Conservation (phyloP, 148 eudicot genomes). For the Cornus kousa region DNA sequence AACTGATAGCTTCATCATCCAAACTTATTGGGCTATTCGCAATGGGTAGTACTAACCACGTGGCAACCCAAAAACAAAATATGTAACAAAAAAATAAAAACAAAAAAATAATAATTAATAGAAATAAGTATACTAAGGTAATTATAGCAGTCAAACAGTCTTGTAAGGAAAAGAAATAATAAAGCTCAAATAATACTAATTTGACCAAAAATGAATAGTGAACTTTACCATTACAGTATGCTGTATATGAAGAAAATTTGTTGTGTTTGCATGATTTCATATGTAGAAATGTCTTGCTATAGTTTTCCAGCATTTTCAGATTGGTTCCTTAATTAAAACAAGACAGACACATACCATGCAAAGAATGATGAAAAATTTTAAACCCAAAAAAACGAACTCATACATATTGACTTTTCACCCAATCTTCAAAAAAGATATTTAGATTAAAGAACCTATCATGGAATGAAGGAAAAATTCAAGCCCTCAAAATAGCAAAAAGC, state of each 20-base stretch:
- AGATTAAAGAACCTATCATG: background rate
- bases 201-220: background rate
- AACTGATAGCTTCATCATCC: background rate
- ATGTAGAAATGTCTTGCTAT: background rate
- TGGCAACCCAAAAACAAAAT: background rate
- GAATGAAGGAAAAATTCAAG: background rate
- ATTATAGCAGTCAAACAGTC: background rate
- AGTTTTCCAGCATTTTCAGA: background rate
- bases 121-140: background rate
- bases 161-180: background rate
- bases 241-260: background rate
- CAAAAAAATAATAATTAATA: background rate
- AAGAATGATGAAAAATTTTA: background rate
- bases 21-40: too few relatives aligned
- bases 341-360: background rate
- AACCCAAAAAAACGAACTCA: conserved; percentile 27
- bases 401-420: background rate
- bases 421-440: background rate
- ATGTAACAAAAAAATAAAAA: background rate
- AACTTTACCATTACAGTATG: background rate
- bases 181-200: background rate
- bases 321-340: background rate
- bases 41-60: background rate
- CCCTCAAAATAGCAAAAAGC: background rate
- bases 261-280: background rate